Percentiles rank a stretch among this genome's conserved stretches.
phyloP scores from a whole-genome alignment of 2,329 filamentous ascomycete genomes.

The Xylaria sp. region DNA sequence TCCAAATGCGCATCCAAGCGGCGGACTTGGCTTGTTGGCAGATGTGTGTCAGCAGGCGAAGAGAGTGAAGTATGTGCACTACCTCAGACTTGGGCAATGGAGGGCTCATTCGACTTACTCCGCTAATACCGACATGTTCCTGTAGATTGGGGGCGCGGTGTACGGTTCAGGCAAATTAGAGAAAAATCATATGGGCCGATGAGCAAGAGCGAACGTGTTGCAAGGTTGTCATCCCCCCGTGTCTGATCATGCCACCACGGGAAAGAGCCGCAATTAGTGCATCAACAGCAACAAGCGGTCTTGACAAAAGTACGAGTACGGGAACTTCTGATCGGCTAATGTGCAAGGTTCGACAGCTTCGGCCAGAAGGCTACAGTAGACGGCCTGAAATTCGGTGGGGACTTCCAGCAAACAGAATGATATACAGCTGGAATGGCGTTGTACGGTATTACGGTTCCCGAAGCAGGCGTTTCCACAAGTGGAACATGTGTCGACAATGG shows the following conservation, averaged over 20 bases:
- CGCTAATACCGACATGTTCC: conserved; percentile 53
- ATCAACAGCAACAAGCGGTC: conserved; percentile 7
- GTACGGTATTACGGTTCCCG: conserved; percentile 8
- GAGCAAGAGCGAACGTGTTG: conserved; percentile 11
- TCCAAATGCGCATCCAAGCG: conserved; percentile 70
- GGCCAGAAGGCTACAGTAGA: neutral
- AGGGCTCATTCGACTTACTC: conserved; percentile 49
- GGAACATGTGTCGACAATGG: conserved; percentile 33
- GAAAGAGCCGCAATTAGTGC: conserved; percentile 8
- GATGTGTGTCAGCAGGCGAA: conserved; percentile 17
- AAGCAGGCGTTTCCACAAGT: conserved; percentile 29
- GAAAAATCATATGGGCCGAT: conserved; percentile 32
- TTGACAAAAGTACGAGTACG: neutral
- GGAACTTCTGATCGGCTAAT: neutral
- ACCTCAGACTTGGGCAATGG: neutral
- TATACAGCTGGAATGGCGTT: neutral
- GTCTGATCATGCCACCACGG: conserved; percentile 32
- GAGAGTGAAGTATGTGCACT: conserved; percentile 8
- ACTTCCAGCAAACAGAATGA: neutral
- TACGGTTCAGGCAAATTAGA: conserved; percentile 5
- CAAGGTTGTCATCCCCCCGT: conserved; percentile 29
- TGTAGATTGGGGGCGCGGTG: conserved; percentile 10
- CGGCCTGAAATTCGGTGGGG: neutral
- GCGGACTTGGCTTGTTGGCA: conserved; percentile 55
- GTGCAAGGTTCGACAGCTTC: neutral